These are phyloP conservation scores for Penicillium verhagenii DNA, from an alignment of 495 filamentous ascomycete genomes.

Conservation along the genomic window DNA sequence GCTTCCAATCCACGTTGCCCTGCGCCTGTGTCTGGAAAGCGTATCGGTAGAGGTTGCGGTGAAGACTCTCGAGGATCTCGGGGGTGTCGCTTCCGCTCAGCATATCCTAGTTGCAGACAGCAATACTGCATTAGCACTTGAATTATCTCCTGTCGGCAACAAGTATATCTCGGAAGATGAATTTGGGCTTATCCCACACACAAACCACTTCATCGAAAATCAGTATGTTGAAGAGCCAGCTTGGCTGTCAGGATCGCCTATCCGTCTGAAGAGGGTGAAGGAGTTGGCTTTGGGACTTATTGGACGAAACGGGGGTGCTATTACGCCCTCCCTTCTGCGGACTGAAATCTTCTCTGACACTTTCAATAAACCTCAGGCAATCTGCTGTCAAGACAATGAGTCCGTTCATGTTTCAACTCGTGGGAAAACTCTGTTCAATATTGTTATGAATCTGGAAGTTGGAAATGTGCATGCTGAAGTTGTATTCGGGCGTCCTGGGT, in stretches of 20 bases:
- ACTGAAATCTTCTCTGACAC: slow-evolving; percentile 36
- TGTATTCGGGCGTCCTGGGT: slow-evolving; percentile 30
- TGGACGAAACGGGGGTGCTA: slow-evolving; percentile 18
- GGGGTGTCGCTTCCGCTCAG: slow-evolving; percentile 59
- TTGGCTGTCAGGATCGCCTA: slow-evolving; percentile 54
- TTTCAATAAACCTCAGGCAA: slow-evolving; percentile 33
- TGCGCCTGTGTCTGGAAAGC: slow-evolving; percentile 59
- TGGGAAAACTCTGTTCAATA: slow-evolving; percentile 34
- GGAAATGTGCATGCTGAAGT: slow-evolving; percentile 30
- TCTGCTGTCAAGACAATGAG: slow-evolving; percentile 29
- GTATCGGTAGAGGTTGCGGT: slow-evolving; percentile 52
- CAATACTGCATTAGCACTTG: slow-evolving; percentile 52
- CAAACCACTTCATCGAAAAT: slow-evolving; percentile 62
- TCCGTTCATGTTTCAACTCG: slow-evolving; percentile 16
- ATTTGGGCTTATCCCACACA: slow-evolving; percentile 53
- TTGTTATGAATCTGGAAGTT: slow-evolving; percentile 37
- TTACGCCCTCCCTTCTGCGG: slow-evolving; percentile 25
- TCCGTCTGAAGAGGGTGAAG: slow-evolving; percentile 46
- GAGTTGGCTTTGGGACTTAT: slow-evolving; percentile 38
- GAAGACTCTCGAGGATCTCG: slow-evolving; percentile 38
- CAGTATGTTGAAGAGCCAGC: slow-evolving; percentile 47
- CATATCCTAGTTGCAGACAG: slow-evolving; percentile 62
- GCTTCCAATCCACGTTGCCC: slow-evolving; percentile 62
- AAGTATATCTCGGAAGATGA: slow-evolving; percentile 48
- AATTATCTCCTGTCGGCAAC: slow-evolving; percentile 56